A percentile compares a stretch with the other conserved stretches of the same genome.
phyloP scores from a whole-genome alignment of 2,329 filamentous ascomycete species.

The Phyllosticta citribraziliensis region DNA sequence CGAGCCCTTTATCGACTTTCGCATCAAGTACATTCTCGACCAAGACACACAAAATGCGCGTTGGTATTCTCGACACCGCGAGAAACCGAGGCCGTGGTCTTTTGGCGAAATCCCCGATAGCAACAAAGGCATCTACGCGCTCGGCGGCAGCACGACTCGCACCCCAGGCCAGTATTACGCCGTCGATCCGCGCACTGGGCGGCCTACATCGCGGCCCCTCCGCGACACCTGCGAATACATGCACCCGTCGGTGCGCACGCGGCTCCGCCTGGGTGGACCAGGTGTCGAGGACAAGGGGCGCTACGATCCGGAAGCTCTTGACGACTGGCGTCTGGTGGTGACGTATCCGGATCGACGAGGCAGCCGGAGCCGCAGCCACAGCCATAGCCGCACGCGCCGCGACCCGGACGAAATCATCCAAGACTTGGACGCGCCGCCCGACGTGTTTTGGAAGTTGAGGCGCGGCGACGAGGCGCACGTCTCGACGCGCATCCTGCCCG shows the following conservation, averaged over 20 bases:
- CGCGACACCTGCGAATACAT: conserved; percentile 43
- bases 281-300: conserved; percentile 35
- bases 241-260: conserved; percentile 38
- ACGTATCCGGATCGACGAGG: conserved; percentile 24
- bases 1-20: conserved; percentile 38
- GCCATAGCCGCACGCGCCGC: conserved; percentile 6
- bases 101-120: conserved; percentile 38
- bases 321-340: conserved; percentile 39
- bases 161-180: conserved; percentile 39
- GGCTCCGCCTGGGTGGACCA: conserved; percentile 36
- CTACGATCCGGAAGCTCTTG: conserved; percentile 37
- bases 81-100: conserved; percentile 37
- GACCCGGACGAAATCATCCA: not conserved
- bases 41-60: conserved; percentile 16
- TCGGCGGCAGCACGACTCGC: conserved; percentile 36
- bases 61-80: conserved; percentile 8
- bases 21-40: conserved; percentile 38
- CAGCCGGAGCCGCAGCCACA: not conserved
- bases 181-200: conserved; percentile 35
- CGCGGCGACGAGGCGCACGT: conserved; percentile 23
- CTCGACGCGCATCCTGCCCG: conserved; percentile 31
- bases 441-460: conserved; percentile 34
- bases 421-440: conserved; percentile 16
- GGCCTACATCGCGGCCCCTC: conserved; percentile 33
- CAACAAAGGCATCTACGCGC: conserved; percentile 35